Base-by-base conservation (phyloP, 352 stramenopile genomes). In the Blastocystis sp. region DNA sequence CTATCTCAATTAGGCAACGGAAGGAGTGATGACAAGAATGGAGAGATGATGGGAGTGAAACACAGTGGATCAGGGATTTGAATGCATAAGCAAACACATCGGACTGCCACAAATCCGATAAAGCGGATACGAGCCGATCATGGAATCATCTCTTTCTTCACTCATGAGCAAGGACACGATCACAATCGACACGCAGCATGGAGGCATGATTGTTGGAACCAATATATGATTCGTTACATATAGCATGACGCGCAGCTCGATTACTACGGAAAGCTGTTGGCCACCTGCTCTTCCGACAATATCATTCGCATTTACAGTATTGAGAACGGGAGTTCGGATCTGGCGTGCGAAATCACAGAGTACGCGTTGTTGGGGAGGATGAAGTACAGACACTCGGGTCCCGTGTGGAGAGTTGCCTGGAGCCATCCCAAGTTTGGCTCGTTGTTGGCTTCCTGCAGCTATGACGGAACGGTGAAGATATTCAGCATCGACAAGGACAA, bases 221-320 rank as follows among this genome's bases (percentile, higher is more conserved):
- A 59, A 52, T 54, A 2, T 42, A 14, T 64, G 38, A 87, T 95
- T 28, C 42, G n/a, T 90, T 80, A 74, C 38, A 10, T 71, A 11
- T 89, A 96, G 91, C 96, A 99, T 91, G 97, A 99, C 90, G 95
- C 95, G 70, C 95, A 98, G 90, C 92, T 99, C 81, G 97, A 99
- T 92, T 99, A 98, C 92, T 99, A 99, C 91, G 95, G 95, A 89
- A 98, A 97, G 91, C 96, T 97, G 78, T 92, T 99, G 43, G 97
- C 97, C 65, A 99, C 97, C 2, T 98, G 94, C 89, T 98, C 95
- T 54, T 98, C 95, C 4, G 95, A 98, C 90, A 92, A 92, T 71
- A 97, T 92, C 7, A 93, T 97, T 89, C 96, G 96, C 76, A 92
- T 96, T 43, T 97, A 96, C 90, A 93, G 95, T 89, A 93, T 97